Base-by-base conservation (phyloP, 768 basidiomycete species). In the Royoungia palumana region DNA sequence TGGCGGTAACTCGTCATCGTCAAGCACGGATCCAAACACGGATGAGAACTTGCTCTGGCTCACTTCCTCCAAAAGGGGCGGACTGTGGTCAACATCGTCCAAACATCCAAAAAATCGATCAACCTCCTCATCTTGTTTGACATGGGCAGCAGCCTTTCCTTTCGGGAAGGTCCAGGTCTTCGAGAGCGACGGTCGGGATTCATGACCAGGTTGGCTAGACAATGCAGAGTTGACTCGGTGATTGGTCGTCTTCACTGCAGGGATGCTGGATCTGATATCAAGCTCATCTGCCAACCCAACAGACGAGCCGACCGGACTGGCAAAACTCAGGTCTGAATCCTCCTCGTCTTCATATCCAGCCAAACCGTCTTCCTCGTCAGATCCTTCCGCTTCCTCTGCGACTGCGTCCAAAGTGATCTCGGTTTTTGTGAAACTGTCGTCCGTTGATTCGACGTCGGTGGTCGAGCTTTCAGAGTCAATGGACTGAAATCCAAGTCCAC, bases 51-150 rank as follows among this genome's bases (percentile, higher is more conserved):
- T 56, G 46, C 70, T 74, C 66, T 82, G 84, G 64, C 74, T 79
- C 62, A 72, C 76, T 63, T 85, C 84, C 39, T 63, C 51, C 59
- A 54, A 72, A 68, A 41, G 61, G 63, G 61, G 71, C 6, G 82
- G 81, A 0, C 77, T 72, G 35, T 76, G 74, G 55, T 79, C 77
- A 34, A 80, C 68, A 41, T 79, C 78, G 39, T 76, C 77, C 53
- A 79, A 58, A 47, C 87, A 91, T 36, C 79, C 82, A 57, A 91
- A 91, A 75, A 91, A 91, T 28, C 74, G 76, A 62, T 91, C 89
- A 9, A 86, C 71, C n/a, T 82, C 78, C 17, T 79, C 75, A 2
- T 68, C 53, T 32, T 60, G 53, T 12, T 56, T 53, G 19, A 50
- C 52, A 22, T 45, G 44, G 17, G 34, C 58, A 58, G 58, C 32